These are phyloP conservation scores for Leptoxyphium fumago DNA, from an alignment of 2,329 filamentous ascomycete species.

Conservation along the genomic window DNA sequence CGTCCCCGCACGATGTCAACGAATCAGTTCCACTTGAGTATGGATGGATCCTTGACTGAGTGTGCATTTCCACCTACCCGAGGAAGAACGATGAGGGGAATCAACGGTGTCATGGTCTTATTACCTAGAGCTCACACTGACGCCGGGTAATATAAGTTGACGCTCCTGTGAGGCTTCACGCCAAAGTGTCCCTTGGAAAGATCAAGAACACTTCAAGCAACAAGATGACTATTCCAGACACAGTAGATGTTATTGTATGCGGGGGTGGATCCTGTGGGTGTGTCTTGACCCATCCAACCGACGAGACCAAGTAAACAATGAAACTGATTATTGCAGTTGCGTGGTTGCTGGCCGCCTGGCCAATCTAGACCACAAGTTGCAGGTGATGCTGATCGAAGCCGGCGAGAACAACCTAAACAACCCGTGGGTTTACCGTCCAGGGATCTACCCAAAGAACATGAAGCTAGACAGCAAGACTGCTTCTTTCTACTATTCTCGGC, in stretches of 20 bases:
- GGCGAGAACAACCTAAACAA: conserved; percentile 65
- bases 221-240: conserved; percentile 52
- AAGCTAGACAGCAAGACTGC: conserved; percentile 68
- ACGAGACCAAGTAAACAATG: conserved; percentile 1
- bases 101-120: not conserved
- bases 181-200: not conserved
- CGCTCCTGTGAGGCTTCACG: not conserved
- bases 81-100: not conserved
- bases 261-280: conserved; percentile 58
- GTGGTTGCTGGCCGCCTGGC: conserved; percentile 45
- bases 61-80: not conserved
- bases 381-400: conserved; percentile 54
- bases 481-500: conserved; percentile 65
- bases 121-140: not conserved
- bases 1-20: not conserved
- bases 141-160: too few species aligned
- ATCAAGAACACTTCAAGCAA: not conserved
- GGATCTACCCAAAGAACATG: conserved; percentile 65
- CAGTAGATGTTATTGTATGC: conserved; percentile 69
- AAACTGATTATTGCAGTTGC: conserved; percentile 19
- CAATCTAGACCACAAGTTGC: conserved; percentile 60
- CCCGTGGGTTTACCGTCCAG: conserved; percentile 61
- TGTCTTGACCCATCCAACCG: conserved; percentile 4
- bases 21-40: not conserved
- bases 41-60: not conserved